A percentile compares a stretch with the other conserved stretches of the same genome.
Conservation (phyloP, 2,329 filamentous ascomycete species). For the Paraconiothyrium sp. region DNA sequence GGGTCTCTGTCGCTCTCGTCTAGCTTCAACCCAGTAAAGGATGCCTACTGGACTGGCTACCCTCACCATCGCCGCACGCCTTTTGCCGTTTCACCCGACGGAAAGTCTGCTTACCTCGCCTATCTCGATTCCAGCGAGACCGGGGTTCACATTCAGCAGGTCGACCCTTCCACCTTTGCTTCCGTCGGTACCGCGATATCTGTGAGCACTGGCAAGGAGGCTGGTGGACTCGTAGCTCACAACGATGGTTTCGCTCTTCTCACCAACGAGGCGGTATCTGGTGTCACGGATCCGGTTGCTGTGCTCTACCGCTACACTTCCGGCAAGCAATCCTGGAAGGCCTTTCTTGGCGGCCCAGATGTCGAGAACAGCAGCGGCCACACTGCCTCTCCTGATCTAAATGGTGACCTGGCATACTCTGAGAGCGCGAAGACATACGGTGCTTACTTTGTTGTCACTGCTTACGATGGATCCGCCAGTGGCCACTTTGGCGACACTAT, state of each 20-base stretch:
- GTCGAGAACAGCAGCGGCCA: slow-evolving; percentile 60
- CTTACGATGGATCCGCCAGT: slow-evolving; percentile 62
- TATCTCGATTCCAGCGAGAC: slow-evolving; percentile 67
- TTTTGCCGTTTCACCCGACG: slow-evolving; percentile 68
- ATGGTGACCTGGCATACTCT: slow-evolving; percentile 70
- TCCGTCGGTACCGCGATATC: slow-evolving; percentile 63
- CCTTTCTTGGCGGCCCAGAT: slow-evolving; percentile 66
- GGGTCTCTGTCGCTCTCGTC: slow-evolving; percentile 59
- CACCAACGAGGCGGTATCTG: slow-evolving; percentile 65
- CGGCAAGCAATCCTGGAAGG: slow-evolving; percentile 67
- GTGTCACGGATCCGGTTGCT: slow-evolving; percentile 61
- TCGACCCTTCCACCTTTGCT: slow-evolving; percentile 64
- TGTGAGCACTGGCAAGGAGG: slow-evolving; percentile 64
- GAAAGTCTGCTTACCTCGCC: slow-evolving; percentile 67
- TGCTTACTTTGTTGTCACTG: slow-evolving; percentile 70
- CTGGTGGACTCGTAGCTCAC: slow-evolving; percentile 68
- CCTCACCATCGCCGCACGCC: slow-evolving; percentile 70
- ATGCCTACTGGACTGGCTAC: slow-evolving; percentile 69
- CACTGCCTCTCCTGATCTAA: slow-evolving; percentile 65
- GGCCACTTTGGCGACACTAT: slow-evolving; percentile 70
- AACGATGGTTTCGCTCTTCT: slow-evolving; percentile 71
- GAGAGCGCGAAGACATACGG: slow-evolving; percentile 65
- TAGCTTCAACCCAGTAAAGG: slow-evolving; percentile 66
- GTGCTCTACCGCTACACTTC: slow-evolving; percentile 68
- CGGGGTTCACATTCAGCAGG: slow-evolving; percentile 66